phyloP scores from a whole-genome alignment of 1,284 basidiomycete species.

The Sporisorium scitamineum region DNA sequence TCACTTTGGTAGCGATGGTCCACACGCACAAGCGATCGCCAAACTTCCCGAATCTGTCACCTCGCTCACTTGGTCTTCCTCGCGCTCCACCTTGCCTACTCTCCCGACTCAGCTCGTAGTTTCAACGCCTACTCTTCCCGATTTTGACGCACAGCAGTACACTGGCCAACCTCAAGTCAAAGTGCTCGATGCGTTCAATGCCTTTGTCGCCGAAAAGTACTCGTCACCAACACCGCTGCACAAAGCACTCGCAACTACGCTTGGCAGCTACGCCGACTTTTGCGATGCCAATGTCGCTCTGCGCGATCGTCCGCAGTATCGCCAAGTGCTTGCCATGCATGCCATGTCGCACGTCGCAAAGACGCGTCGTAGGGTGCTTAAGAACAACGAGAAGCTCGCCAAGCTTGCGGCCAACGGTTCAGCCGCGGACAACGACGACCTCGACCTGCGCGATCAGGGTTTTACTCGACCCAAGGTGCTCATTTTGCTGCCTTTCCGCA shows the following conservation, averaged over 20 bases:
- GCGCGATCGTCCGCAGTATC: constrained; percentile 34
- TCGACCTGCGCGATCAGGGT: constrained; percentile 83
- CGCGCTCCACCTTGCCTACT: constrained; percentile 25
- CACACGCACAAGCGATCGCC: constrained; percentile 36
- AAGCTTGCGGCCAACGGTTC: constrained; percentile 70
- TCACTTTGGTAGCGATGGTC: constrained; percentile 54
- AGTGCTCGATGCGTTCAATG: constrained; percentile 52
- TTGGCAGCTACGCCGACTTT: constrained; percentile 60
- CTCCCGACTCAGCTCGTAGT: constrained; percentile 35
- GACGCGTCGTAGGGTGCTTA: constrained; percentile 90
- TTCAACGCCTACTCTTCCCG: constrained; percentile 25
- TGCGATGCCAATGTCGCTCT: constrained; percentile 52
- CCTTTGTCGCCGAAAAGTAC: constrained; percentile 27
- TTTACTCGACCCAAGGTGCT: constrained; percentile 96
- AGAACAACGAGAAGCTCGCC: constrained; percentile 88
- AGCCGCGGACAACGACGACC: constrained; percentile 53
- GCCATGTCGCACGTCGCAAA: constrained; percentile 72
- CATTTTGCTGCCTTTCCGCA: constrained; percentile 90
- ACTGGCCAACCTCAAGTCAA: constrained; percentile 51
- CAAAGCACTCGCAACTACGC: constrained; percentile 36
- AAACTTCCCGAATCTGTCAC: constrained; percentile 40
- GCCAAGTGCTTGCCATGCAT: constrained; percentile 55
- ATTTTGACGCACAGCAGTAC: constrained; percentile 27
- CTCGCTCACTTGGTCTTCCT: constrained; percentile 31
- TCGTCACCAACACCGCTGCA: constrained; percentile 30